These are phyloP conservation scores for Cryptococcus sp. DNA, from an alignment of 1,284 basidiomycete genomes.

Conservation along the genomic window DNA sequence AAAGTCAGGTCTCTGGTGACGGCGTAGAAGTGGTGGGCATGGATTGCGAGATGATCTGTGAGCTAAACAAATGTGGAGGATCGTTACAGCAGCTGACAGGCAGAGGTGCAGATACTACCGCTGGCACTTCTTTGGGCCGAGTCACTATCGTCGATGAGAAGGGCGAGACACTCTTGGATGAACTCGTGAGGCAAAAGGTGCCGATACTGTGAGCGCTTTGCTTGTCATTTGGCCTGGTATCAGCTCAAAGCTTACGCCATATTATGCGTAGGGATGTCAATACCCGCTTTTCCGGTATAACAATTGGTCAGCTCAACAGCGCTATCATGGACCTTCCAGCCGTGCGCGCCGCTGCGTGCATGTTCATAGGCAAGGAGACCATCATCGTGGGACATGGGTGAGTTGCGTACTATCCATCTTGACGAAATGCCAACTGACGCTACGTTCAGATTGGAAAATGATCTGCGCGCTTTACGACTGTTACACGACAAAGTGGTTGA, in stretches of 20 bases:
- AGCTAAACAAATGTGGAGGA: constrained; percentile 4
- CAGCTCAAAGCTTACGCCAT: constrained; percentile 1
- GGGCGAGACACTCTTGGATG: constrained; percentile 74
- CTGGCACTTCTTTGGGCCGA: constrained; percentile 80
- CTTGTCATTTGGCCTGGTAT: background rate
- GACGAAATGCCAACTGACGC: background rate
- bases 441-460: constrained; percentile 69
- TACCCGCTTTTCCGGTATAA: constrained; percentile 82
- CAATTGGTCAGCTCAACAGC: constrained; percentile 60
- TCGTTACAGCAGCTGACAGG: background rate
- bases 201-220: constrained; percentile 66
- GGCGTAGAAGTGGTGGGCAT: constrained; percentile 72
- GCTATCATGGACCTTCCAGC: constrained; percentile 67
- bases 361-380: constrained; percentile 72
- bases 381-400: constrained; percentile 70
- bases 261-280: constrained; percentile 70
- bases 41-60: constrained; percentile 86
- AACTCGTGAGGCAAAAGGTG: constrained; percentile 75
- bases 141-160: constrained; percentile 79
- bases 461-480: constrained; percentile 80
- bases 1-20: constrained; percentile 4
- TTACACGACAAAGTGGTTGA: constrained; percentile 80
- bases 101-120: constrained; percentile 64
- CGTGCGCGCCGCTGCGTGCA: constrained; percentile 67
- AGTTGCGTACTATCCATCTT: constrained; percentile 12